Evolutionary conservation across 1,139 yeast genomes (phyloP).

Genomic region (Taiozyma sp.): DNA sequence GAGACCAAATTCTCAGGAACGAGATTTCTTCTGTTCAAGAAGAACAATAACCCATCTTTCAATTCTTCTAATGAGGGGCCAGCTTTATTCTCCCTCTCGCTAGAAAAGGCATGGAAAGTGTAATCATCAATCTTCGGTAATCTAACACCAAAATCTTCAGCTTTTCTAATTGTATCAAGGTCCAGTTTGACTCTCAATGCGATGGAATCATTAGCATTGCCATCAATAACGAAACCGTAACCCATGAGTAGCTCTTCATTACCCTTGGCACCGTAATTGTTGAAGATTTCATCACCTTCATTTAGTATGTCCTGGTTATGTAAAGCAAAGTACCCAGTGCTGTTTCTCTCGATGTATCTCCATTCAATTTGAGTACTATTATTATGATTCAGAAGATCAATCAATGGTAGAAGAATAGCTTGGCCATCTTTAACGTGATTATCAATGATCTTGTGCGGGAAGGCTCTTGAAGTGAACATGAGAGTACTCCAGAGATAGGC

Average conservation of each 20-base stretch:
- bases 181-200: constrained; percentile 53
- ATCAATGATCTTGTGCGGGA: constrained; percentile 49
- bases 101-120: constrained; percentile 31
- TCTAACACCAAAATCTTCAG: constrained; percentile 19
- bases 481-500: constrained; percentile 62
- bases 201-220: constrained; percentile 49
- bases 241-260: constrained; percentile 60
- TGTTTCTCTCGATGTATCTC: constrained; percentile 27
- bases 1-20: constrained; percentile 25
- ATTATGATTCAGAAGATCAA: constrained; percentile 66
- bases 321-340: constrained; percentile 15
- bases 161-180: constrained; percentile 16
- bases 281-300: constrained; percentile 50
- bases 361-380: constrained; percentile 55
- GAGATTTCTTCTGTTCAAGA: constrained; percentile 16
- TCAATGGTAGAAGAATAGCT: constrained; percentile 63
- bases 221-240: constrained; percentile 61
- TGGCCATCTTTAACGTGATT: constrained; percentile 30
- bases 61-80: constrained; percentile 5
- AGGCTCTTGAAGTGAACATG: constrained; percentile 63
- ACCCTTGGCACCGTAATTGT: constrained; percentile 84
- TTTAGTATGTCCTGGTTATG: constrained; percentile 14
- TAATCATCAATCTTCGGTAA: constrained; percentile 29
- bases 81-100: constrained; percentile 8
- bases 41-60: constrained; percentile 18